A percentile compares a stretch with the other conserved stretches of the same genome.
These are phyloP conservation scores for Pseudevernia furfuracea DNA, from an alignment of 495 filamentous ascomycete genomes.

Conservation along the genomic window DNA sequence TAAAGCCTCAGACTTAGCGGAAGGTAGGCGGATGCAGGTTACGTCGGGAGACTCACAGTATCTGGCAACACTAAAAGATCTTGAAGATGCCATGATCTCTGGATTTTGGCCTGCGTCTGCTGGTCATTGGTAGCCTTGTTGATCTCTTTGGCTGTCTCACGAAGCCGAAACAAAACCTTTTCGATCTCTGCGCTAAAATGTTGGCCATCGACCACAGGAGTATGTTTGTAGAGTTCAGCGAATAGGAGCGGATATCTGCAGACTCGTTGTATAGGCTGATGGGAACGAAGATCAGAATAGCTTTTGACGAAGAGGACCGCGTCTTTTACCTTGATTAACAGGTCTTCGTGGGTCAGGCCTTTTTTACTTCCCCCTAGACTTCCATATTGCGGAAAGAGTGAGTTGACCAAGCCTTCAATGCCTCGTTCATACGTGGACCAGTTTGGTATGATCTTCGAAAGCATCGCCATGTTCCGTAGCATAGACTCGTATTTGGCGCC, in stretches of 20 bases:
- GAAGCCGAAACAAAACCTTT: conserved; percentile 61
- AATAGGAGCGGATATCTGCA: conserved; percentile 90
- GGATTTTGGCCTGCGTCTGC: conserved; percentile 43
- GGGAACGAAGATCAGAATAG: background rate
- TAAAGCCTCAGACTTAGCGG: conserved; percentile 10
- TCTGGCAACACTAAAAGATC: conserved; percentile 67
- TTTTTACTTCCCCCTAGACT: conserved; percentile 57
- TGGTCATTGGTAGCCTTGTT: conserved; percentile 65
- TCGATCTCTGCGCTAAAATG: conserved; percentile 70
- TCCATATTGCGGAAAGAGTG: conserved; percentile 62
- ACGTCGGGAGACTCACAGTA: conserved; percentile 46
- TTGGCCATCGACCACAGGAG: conserved; percentile 75
- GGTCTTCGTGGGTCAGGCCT: conserved; percentile 70
- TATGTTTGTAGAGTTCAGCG: conserved; percentile 69
- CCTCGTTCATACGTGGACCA: conserved; percentile 80
- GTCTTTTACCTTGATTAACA: conserved; percentile 73
- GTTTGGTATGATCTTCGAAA: conserved; percentile 60
- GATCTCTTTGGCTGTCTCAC: conserved; percentile 63
- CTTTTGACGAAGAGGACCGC: background rate
- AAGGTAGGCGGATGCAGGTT: background rate
- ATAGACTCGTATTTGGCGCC: conserved; percentile 79
- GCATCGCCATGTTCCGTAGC: conserved; percentile 62
- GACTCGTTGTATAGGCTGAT: conserved; percentile 83
- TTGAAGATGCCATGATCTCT: conserved; percentile 71
- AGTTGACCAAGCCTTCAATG: conserved; percentile 74